These are phyloP conservation scores for Nicotiana undulata DNA, from an alignment of 257 asterid genomes.

Conservation along the genomic window DNA sequence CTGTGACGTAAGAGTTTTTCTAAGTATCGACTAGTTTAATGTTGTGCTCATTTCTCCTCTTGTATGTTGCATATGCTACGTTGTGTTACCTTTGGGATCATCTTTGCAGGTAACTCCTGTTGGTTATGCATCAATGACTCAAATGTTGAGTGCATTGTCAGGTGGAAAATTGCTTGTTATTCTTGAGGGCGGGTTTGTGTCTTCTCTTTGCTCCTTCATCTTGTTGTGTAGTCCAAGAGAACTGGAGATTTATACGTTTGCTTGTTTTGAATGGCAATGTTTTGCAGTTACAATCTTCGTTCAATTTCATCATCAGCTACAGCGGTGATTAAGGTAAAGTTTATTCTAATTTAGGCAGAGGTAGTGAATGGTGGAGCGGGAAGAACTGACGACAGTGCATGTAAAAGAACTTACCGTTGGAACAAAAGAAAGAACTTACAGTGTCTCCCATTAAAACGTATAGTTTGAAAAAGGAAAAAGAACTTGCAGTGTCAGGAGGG, in stretches of 20 bases:
- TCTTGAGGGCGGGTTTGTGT: constrained; percentile 95
- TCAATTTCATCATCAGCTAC: constrained; percentile 94
- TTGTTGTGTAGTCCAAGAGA: background rate
- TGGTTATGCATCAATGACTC: constrained; percentile 92
- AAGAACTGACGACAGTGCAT: background rate
- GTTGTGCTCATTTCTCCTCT: background rate
- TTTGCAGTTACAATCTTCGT: constrained; percentile 86
- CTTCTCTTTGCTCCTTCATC: constrained; percentile 3
- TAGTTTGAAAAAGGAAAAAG: background rate
- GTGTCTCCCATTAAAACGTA: background rate
- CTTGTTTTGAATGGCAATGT: constrained; percentile 6
- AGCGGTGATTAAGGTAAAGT: constrained; percentile 71
- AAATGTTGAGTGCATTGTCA: constrained; percentile 60
- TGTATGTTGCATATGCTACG: constrained; percentile 3
- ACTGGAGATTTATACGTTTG: background rate
- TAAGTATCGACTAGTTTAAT: background rate
- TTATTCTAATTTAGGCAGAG: constrained; percentile 5
- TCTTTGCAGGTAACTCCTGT: constrained; percentile 67
- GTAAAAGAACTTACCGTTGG: background rate
- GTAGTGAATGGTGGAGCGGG: background rate
- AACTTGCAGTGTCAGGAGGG: background rate
- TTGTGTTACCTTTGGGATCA: background rate
- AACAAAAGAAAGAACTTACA: background rate
- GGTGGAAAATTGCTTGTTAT: constrained; percentile 91
- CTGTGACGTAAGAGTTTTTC: constrained; percentile 62